Evolutionary conservation across 2,329 filamentous ascomycete species (phyloP).

Genomic region (Pseudocercospora vitis): DNA sequence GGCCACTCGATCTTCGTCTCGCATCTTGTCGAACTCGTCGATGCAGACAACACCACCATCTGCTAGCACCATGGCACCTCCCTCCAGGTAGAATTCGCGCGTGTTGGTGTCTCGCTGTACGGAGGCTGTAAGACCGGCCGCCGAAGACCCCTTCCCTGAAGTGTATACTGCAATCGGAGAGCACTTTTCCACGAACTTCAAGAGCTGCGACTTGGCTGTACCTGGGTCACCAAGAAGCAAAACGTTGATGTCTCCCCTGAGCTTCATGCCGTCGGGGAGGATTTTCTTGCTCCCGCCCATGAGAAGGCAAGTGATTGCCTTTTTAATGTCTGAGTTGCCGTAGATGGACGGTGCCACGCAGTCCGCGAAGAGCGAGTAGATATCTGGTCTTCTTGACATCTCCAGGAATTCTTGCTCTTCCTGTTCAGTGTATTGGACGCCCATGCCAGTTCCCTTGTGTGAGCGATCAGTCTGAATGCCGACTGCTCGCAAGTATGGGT

Average conservation of each 20-base stretch:
- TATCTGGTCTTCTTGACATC: slow-evolving; percentile 82
- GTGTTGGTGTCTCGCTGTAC: slow-evolving; percentile 91
- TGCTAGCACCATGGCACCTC: slow-evolving; percentile 96
- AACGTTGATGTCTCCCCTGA: slow-evolving; percentile 97
- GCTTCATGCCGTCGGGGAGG: slow-evolving; percentile 92
- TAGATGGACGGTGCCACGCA: slow-evolving; percentile 98
- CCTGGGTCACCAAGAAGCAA: slow-evolving; percentile 93
- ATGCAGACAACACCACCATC: slow-evolving; percentile 98
- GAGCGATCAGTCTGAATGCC: slow-evolving; percentile 90
- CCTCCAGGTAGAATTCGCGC: slow-evolving; percentile 95
- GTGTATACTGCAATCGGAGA: slow-evolving; percentile 98
- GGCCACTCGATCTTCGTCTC: slow-evolving; percentile 93
- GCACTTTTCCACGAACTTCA: slow-evolving; percentile 97
- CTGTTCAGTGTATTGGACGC: slow-evolving; percentile 82
- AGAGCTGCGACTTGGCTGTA: slow-evolving; percentile 93
- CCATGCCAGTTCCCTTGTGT: slow-evolving; percentile 71
- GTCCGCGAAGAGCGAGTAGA: slow-evolving; percentile 86
- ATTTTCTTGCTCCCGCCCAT: slow-evolving; percentile 98
- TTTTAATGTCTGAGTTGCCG: slow-evolving; percentile 94
- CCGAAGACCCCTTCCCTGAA: slow-evolving; percentile 95
- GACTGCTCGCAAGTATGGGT: slow-evolving; percentile 88
- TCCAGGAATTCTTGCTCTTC: slow-evolving; percentile 96
- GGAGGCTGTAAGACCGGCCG: slow-evolving; percentile 93
- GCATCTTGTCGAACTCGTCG: slow-evolving; percentile 99
- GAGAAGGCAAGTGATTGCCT: slow-evolving; percentile 88